These are phyloP conservation scores for Cinnamomum chago DNA, from an alignment of 164 flowering plant species.

Conservation along the genomic window DNA sequence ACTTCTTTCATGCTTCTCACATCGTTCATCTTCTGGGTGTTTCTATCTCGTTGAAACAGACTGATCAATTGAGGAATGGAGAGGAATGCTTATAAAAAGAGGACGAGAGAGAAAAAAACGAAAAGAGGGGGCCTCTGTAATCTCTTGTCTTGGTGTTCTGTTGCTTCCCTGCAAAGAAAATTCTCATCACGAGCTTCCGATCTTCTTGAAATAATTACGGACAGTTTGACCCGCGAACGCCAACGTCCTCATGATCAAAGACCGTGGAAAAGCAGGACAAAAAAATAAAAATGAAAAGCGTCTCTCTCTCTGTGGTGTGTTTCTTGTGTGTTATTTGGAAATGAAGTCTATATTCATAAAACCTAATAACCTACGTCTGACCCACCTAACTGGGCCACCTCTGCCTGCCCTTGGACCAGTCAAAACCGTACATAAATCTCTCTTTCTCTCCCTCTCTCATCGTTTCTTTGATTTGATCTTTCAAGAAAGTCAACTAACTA, in stretches of 20 bases:
- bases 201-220: constrained; percentile 33
- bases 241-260: constrained; percentile 21
- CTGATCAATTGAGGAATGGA: neutral
- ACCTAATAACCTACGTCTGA: too few species aligned
- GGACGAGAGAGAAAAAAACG: neutral
- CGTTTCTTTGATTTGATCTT: too few species aligned
- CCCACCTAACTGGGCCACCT: too few species aligned
- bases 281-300: too few species aligned
- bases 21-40: neutral
- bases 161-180: constrained; percentile 28
- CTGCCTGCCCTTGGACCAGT: too few species aligned
- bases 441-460: too few species aligned
- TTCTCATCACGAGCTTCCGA: constrained; percentile 47
- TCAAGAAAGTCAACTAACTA: too few species aligned
- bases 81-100: neutral
- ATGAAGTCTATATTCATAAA: too few species aligned
- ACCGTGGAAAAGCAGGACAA: constrained; percentile 7
- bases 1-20: neutral
- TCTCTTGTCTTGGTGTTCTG: constrained; percentile 18
- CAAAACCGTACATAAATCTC: too few species aligned
- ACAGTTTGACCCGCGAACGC: constrained; percentile 39
- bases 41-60: too few species aligned
- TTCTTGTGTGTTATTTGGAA: too few species aligned
- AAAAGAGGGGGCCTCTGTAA: too few species aligned
- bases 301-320: neutral